Conservation (phyloP, 306 rosid genomes). For the Sesbania bispinosa region DNA sequence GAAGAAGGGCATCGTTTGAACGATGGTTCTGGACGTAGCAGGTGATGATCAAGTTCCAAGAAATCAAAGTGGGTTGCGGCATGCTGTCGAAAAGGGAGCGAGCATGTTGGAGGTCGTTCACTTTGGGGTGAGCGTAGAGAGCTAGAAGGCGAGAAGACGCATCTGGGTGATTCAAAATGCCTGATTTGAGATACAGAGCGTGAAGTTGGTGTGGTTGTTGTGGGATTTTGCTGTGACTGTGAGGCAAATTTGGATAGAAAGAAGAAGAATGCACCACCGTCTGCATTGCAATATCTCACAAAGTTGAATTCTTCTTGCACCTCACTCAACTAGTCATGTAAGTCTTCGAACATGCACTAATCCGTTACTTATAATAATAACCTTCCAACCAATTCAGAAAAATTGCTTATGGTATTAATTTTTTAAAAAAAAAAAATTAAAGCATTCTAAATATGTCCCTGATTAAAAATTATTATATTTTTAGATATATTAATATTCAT, state of each 20-base stretch:
- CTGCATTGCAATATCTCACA: constrained; percentile 25
- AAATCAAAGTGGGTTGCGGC: constrained; percentile 32
- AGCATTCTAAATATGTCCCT: too few species aligned
- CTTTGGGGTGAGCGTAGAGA: constrained; percentile 46
- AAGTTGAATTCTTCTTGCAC: too few species aligned
- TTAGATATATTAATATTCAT: too few species aligned
- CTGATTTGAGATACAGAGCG: constrained; percentile 44
- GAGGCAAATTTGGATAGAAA: background rate
- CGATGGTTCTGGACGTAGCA: constrained; percentile 39
- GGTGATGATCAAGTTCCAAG: constrained; percentile 49
- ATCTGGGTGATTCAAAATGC: constrained; percentile 38
- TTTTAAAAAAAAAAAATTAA: too few species aligned
- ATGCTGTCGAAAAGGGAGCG: constrained; percentile 38
- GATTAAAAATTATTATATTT: too few species aligned
- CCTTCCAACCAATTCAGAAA: too few species aligned
- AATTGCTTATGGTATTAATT: too few species aligned
- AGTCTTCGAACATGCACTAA: too few species aligned
- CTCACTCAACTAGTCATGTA: too few species aligned
- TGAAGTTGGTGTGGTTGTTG: constrained; percentile 35
- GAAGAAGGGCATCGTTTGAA: constrained; percentile 42
- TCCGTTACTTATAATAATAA: too few species aligned
- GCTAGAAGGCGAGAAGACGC: constrained; percentile 40
- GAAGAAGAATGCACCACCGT: constrained; percentile 20
- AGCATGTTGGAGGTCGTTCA: constrained; percentile 46
- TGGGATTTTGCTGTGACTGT: constrained; percentile 23